phyloP scores from a whole-genome alignment of 2,329 filamentous ascomycete species.

The Sporothrix protearum region DNA sequence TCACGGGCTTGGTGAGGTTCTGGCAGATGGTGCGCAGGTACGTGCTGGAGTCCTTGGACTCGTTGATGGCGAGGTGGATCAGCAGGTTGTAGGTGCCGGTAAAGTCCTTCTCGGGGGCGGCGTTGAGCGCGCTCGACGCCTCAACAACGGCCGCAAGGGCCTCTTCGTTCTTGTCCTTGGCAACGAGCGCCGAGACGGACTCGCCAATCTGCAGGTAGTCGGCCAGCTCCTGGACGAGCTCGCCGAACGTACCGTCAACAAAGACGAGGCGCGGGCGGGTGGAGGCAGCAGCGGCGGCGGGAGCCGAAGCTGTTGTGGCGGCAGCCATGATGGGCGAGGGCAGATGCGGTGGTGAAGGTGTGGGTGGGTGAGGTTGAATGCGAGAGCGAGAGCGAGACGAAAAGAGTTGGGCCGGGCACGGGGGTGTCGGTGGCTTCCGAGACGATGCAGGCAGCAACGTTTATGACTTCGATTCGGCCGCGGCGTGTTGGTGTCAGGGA shows the following conservation, averaged over 20 bases:
- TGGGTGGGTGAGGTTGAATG: background rate
- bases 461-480: background rate
- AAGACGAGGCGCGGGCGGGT: constrained; percentile 59
- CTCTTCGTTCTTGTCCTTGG: constrained; percentile 76
- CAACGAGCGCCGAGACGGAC: constrained; percentile 70
- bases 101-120: constrained; percentile 92
- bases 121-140: constrained; percentile 72
- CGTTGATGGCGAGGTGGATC: constrained; percentile 77
- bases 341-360: background rate
- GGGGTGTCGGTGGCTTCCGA: background rate
- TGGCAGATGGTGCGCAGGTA: constrained; percentile 85
- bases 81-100: constrained; percentile 95
- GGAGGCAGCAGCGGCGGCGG: background rate
- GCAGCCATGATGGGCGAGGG: constrained; percentile 23
- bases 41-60: constrained; percentile 79
- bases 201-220: constrained; percentile 85
- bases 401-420: background rate
- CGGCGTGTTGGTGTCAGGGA: background rate
- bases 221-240: constrained; percentile 90
- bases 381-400: background rate
- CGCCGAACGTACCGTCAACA: constrained; percentile 89
- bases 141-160: constrained; percentile 85
- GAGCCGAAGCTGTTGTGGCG: constrained; percentile 16
- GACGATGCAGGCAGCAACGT: background rate
- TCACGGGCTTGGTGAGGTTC: constrained; percentile 82